These are phyloP conservation scores for Solidago caesia DNA, from an alignment of 129 eudicot species.

Conservation along the genomic window DNA sequence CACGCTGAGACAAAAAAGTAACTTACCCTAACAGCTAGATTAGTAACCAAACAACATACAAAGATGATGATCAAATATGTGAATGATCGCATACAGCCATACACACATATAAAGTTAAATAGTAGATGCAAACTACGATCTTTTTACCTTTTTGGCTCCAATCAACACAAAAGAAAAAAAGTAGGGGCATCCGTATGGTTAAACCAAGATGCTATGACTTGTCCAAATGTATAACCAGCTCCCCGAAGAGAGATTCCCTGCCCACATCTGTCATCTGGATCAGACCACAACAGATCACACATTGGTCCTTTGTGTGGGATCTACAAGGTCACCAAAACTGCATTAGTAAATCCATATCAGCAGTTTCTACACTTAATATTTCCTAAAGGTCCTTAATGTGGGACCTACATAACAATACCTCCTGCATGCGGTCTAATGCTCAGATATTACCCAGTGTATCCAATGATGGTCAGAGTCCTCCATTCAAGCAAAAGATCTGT, in stretches of 20 bases:
- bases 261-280: slow-evolving; percentile 90
- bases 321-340: slow-evolving; percentile 29
- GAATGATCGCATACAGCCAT: too few species aligned
- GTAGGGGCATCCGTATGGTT: slow-evolving; percentile 64
- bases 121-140: too few species aligned
- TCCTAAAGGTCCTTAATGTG: too few species aligned
- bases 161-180: too few species aligned
- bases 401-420: slow-evolving; percentile 36
- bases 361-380: too few species aligned
- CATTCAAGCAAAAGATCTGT: slow-evolving; percentile 88
- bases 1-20: too few species aligned
- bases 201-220: slow-evolving; percentile 77
- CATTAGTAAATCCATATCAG: neutral
- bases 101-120: too few species aligned
- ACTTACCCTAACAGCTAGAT: too few species aligned
- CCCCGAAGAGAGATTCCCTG: slow-evolving; percentile 97
- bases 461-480: slow-evolving; percentile 91
- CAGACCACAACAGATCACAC: slow-evolving; percentile 97
- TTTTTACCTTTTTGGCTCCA: too few species aligned
- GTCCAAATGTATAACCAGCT: slow-evolving; percentile 95
- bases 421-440: slow-evolving; percentile 87
- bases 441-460: slow-evolving; percentile 89
- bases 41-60: too few species aligned
- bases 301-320: slow-evolving; percentile 96
- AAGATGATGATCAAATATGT: too few species aligned